A percentile compares a stretch with the other conserved stretches of the same genome.
phyloP scores from a whole-genome alignment of 768 basidiomycete genomes.

The Boletellus emodensis region DNA sequence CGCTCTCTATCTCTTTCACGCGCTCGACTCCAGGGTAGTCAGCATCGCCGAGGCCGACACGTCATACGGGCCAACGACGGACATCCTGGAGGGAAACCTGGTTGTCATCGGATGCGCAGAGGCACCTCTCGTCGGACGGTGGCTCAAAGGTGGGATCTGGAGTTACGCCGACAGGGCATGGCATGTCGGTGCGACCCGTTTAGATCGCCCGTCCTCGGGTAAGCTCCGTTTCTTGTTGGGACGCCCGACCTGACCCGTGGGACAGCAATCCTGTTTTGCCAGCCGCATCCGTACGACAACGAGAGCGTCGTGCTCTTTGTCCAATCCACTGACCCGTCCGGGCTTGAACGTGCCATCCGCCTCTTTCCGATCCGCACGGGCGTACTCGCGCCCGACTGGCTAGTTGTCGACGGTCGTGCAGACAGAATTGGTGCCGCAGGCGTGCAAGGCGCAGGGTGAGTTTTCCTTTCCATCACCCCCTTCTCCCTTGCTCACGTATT shows the following conservation, averaged over 20 bases:
- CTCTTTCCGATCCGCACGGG: slow-evolving; percentile 88
- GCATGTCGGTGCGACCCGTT: slow-evolving; percentile 12
- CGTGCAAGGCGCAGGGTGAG: slow-evolving; percentile 72
- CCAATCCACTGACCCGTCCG: slow-evolving; percentile 49
- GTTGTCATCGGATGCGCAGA: slow-evolving; percentile 51
- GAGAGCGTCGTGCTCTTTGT: slow-evolving; percentile 50
- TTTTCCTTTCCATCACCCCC: background rate
- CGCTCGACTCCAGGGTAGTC: slow-evolving; percentile 63
- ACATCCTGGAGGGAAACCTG: slow-evolving; percentile 43
- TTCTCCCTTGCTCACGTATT: background rate
- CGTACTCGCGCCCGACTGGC: slow-evolving; percentile 72
- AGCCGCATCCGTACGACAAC: slow-evolving; percentile 31
- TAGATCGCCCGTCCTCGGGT: slow-evolving; percentile 23
- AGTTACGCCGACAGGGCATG: slow-evolving; percentile 18
- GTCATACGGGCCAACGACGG: background rate
- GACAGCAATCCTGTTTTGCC: slow-evolving; percentile 55
- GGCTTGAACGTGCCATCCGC: slow-evolving; percentile 63
- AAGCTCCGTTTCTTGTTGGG: background rate
- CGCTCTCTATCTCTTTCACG: slow-evolving; percentile 62
- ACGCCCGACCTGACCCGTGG: background rate
- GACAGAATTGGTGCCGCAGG: slow-evolving; percentile 69
- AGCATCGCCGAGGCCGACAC: slow-evolving; percentile 33
- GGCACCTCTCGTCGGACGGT: slow-evolving; percentile 29
- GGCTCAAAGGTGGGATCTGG: slow-evolving; percentile 29
- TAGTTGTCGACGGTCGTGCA: slow-evolving; percentile 51